Percentiles rank a stretch among this genome's conserved stretches.
Conservation (phyloP, 768 basidiomycete genomes). For the Lactarius vividus region DNA sequence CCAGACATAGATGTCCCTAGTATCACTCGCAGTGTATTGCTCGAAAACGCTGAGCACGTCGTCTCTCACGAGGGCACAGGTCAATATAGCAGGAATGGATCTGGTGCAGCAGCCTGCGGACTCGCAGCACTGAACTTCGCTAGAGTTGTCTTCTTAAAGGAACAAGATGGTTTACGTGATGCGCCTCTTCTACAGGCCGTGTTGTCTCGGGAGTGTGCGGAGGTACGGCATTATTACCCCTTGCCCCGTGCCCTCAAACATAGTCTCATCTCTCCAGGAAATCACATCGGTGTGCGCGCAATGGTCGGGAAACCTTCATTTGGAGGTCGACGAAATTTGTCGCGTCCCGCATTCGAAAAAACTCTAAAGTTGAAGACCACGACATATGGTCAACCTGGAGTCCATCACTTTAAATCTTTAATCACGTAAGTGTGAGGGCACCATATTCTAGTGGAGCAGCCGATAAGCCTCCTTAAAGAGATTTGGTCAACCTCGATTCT, state of each 20-base stretch:
- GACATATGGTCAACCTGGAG: constrained; percentile 39
- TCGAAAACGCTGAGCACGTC: constrained; percentile 35
- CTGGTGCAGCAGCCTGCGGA: constrained; percentile 56
- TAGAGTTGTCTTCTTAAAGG: constrained; percentile 44
- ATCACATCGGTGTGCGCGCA: constrained; percentile 52
- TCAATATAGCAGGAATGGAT: constrained; percentile 46
- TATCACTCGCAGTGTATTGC: constrained; percentile 5
- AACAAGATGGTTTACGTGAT: constrained; percentile 34
- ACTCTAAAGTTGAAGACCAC: constrained; percentile 38
- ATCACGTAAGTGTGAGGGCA: constrained; percentile 31
- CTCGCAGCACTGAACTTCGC: constrained; percentile 66
- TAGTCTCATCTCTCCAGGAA: constrained; percentile 40
- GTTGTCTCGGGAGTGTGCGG: constrained; percentile 35
- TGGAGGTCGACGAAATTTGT: constrained; percentile 57
- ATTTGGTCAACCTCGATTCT: constrained; percentile 28
- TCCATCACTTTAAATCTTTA: constrained; percentile 39
- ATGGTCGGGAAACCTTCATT: constrained; percentile 52
- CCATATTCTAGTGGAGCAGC: not conserved
- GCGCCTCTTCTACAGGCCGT: constrained; percentile 37
- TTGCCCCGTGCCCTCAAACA: not conserved
- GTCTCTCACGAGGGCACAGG: constrained; percentile 51
- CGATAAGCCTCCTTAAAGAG: constrained; percentile 26
- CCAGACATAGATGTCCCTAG: not conserved
- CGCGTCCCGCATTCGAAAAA: constrained; percentile 45
- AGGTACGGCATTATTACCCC: constrained; percentile 35